These are phyloP conservation scores for Metarhizium album DNA, from an alignment of 2,329 filamentous ascomycete species.

Conservation along the genomic window DNA sequence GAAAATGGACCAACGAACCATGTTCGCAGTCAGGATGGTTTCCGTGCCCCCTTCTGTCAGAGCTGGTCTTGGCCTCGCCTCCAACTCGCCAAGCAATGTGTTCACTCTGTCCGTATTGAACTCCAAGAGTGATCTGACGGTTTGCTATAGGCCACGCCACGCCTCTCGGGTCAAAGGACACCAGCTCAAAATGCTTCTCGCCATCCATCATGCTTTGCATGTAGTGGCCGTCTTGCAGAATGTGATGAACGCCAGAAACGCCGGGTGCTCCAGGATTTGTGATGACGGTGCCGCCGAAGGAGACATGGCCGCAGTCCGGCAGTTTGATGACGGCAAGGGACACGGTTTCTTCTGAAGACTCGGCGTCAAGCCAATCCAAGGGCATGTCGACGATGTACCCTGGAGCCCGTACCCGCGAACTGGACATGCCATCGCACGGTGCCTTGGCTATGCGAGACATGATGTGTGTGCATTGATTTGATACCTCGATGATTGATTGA, in stretches of 20 bases:
- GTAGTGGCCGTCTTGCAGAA: constrained; percentile 13
- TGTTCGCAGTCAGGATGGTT: constrained; percentile 15
- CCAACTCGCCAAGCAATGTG: constrained; percentile 13
- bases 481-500: no score
- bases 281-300: constrained; percentile 26
- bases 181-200: constrained; percentile 22
- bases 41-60: constrained; percentile 8
- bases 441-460: no score
- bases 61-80: constrained; percentile 13
- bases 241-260: constrained; percentile 20
- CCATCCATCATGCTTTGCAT: constrained; percentile 21
- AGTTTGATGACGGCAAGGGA: constrained; percentile 27
- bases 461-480: no score
- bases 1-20: constrained; percentile 12
- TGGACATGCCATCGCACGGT: no score
- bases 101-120: constrained; percentile 13
- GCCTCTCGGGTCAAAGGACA: constrained; percentile 29
- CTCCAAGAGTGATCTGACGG: constrained; percentile 6
- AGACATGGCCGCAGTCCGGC: constrained; percentile 21
- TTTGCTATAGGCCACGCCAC: constrained; percentile 14
- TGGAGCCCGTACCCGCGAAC: constrained; percentile 18
- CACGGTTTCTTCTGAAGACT: constrained; percentile 14
- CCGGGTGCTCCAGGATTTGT: constrained; percentile 31
- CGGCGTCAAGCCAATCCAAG: constrained; percentile 23
- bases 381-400: constrained; percentile 30